Conservation (phyloP, 495 filamentous ascomycete genomes). For the Aspergillus funiculosus region DNA sequence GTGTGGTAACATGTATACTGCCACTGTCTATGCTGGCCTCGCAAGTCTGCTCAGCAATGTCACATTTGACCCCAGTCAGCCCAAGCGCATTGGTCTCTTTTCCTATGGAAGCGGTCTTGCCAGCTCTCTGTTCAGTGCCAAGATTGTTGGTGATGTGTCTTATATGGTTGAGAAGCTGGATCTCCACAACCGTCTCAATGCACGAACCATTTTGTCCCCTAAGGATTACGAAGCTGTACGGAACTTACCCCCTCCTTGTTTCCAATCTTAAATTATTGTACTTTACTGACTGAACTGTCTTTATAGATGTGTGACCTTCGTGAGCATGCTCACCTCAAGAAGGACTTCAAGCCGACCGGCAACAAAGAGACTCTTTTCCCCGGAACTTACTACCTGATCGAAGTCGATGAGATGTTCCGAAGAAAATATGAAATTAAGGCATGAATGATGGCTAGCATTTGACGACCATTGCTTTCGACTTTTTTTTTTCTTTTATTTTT, state of each 20-base stretch:
- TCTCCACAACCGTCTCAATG: conserved; percentile 68
- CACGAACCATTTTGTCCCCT: conserved; percentile 66
- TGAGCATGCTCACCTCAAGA: conserved; percentile 90
- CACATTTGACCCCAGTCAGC: conserved; percentile 60
- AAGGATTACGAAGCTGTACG: conserved; percentile 81
- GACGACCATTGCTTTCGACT: conserved; percentile 16
- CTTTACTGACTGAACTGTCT: conserved; percentile 14
- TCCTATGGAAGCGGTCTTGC: conserved; percentile 93
- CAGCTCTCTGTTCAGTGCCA: conserved; percentile 81
- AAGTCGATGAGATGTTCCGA: conserved; percentile 93
- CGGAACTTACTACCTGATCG: conserved; percentile 84
- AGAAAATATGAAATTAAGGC: conserved; percentile 82
- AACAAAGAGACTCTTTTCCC: conserved; percentile 67
- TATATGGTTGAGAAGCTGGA: conserved; percentile 72
- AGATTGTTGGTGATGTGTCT: conserved; percentile 70
- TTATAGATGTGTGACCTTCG: conserved; percentile 83
- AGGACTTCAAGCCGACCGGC: conserved; percentile 76
- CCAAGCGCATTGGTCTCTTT: conserved; percentile 88
- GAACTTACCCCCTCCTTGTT: not conserved
- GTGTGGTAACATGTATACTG: conserved; percentile 99
- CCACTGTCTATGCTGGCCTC: conserved; percentile 84
- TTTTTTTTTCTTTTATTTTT: conserved; percentile 21
- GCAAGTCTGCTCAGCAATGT: conserved; percentile 70
- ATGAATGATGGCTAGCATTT: conserved; percentile 40
- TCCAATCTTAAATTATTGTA: not conserved